Base-by-base conservation (phyloP, 495 filamentous ascomycete genomes). In the Astrocystis sublimbata region DNA sequence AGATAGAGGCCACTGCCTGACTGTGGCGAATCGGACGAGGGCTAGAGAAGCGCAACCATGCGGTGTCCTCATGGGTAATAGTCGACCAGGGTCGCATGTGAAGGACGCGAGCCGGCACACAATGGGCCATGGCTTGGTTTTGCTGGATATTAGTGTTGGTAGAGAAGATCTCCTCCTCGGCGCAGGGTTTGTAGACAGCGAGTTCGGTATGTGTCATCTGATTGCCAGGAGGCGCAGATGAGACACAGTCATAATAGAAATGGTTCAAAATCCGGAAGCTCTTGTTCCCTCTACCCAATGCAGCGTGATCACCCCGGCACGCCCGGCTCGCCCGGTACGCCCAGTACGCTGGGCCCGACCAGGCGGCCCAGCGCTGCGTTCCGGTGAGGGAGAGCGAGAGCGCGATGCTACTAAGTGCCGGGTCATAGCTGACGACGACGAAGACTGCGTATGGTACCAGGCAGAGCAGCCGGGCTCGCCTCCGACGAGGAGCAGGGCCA, bases 1-100 rank as follows among this genome's bases (percentile, higher is more conserved):
- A 67, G 66, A 69, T 71, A 64, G 60, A 65, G 65, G 63, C 46
- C 42, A 60, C 65, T 35, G 23, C 35, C 21, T 33, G 50, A 63
- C 51, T 23, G 58, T 50, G 67, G 61, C 69, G 63, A 72, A 70
- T 72, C 58, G 58, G 64, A 30, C 28, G 31, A 38, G 43, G 30
- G 42, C 19, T 36, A 19, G 46, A 49, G 6, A 23, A 6, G 33
- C 30, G 28, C 35, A 35, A 17, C 40, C 31, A 60, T 60, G 42
- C 26, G 17, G 35, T 30, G 26, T 33, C 7, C 21, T 30, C 28
- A 30, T 45, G 47, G 45, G 47, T 15, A 19, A 42, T 30, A 13
- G 58, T 45, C 36, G 47, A 24, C 47, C 28, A 53, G 38, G 47
- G 47, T 61, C 15, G 41, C 30, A 24, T 19, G 36, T 12, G n/a